Conservation (phyloP, 2,329 filamentous ascomycete species). For the Arthroderma sp. region DNA sequence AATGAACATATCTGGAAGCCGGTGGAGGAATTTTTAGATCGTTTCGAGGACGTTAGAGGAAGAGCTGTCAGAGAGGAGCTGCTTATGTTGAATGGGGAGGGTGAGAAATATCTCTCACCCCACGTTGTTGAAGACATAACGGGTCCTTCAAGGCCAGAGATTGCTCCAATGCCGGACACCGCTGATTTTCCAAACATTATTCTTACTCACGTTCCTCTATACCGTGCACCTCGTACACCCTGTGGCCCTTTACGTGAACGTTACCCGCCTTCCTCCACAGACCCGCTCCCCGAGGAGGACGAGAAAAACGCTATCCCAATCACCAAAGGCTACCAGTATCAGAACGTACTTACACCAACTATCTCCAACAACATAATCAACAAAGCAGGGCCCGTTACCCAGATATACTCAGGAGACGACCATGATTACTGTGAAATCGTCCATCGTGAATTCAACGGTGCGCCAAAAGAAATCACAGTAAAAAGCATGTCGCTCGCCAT, state of each 20-base stretch:
- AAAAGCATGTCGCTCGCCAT: conserved; percentile 95
- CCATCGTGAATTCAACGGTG: conserved; percentile 55
- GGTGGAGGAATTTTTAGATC: conserved; percentile 60
- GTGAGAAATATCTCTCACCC: conserved; percentile 41
- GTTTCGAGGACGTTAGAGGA: conserved; percentile 50
- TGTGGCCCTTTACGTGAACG: conserved; percentile 80
- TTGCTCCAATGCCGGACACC: neutral
- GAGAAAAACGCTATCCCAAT: conserved; percentile 68
- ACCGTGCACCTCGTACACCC: conserved; percentile 65
- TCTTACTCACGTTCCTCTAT: conserved; percentile 82
- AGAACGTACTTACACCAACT: conserved; percentile 71
- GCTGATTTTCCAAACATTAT: conserved; percentile 71
- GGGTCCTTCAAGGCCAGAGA: conserved; percentile 23
- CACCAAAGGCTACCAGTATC: conserved; percentile 78
- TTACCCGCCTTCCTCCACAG: conserved; percentile 56
- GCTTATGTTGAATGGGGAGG: conserved; percentile 48
- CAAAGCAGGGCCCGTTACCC: conserved; percentile 58
- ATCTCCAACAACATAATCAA: conserved; percentile 65
- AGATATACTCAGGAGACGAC: conserved; percentile 90
- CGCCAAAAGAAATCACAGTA: conserved; percentile 71
- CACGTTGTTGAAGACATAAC: conserved; percentile 48
- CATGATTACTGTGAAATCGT: conserved; percentile 93
- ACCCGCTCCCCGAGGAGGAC: conserved; percentile 45
- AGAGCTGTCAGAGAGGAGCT: conserved; percentile 59
- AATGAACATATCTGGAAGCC: conserved; percentile 58